Evolutionary conservation across 805 yeast species (phyloP), one percentile per base, ranked within the genome.

Genomic region (Schizosaccharomyces cryophilus): DNA sequence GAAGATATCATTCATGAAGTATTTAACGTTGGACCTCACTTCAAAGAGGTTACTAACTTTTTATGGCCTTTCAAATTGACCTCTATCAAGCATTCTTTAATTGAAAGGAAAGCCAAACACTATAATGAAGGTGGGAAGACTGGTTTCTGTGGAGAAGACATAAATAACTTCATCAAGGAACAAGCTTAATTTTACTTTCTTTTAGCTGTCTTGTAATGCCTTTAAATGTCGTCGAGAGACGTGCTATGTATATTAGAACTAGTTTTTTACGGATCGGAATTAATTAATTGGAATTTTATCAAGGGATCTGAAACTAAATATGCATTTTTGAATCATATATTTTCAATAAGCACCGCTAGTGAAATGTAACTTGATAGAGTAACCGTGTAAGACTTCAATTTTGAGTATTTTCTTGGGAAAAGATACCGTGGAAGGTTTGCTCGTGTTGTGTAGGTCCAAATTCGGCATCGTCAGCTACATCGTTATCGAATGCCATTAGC

Each of bases 11-110:
- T 83, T 75, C 88, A 83, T 80, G 88, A 83, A 77, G 81, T 83
- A 71, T 80, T 76, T 82, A 80, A 87, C 63, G 87, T 83, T 73
- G 88, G 88, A 70, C 87, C 87, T 71, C 80, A 83, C 80, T 83
- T 83, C 83, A 83, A 83, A 78, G 87, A 83, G 76, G 88, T 82
- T 68, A 80, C 81, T 80, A 83, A 83, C 85, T 83, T 83, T 79
- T 76, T 83, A 75, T 83, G 87, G 86, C 88, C 88, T 73, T 83
- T 83, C 85, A 79, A 82, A 77, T 80, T 83, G 72, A 82, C 87
- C 67, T 82, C 82, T 78, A 87, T 87, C 71, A 76, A 77, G 72
- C 88, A 87, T 72, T 87, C 87, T 74, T 83, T 85, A 87, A 82
- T 85, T 74, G 79, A 81, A 66, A 76, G 76, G 67, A 83, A 83